Base-by-base conservation (phyloP, 139 green algal species). In the Chlamydomonas applanata region DNA sequence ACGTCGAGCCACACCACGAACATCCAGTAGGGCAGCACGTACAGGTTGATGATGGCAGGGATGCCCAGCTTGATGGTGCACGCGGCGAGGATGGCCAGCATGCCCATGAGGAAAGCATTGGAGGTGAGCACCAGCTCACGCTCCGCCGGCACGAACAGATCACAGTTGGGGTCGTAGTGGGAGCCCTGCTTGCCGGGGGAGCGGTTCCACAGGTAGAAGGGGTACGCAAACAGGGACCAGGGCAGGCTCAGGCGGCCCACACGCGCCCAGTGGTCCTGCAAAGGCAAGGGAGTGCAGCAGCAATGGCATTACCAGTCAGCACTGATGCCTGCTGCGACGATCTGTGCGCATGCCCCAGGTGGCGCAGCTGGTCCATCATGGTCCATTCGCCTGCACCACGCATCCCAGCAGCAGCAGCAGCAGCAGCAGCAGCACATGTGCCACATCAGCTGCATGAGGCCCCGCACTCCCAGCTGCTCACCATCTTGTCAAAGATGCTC, bases 1-100 rank as follows among this genome's bases (percentile, higher is more conserved):
- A 92, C 69, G 74, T 98, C 94, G 49, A 98, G 92, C 94, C 94
- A 98, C 54, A 96, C 67, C 33, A 98, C 94, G 75, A 90, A 89
- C 35, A 97, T 79, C 82, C 82, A 87, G 90, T 97, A 98, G 44
- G 94, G 94, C 62, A 98, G 59, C 7, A 96, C 74, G 87, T 98
- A 98, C 44, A 98, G 89, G 72, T 92, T 94, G 77, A 96, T 73
- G 80, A 98, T 94, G 29, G 80, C 76, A 24, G 91, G 46, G 32
- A 89, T 75, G 57, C 94, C 94, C 69, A 96, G 79, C 44, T 85
- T 83, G 44, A 87, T 61, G 32, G 91, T 93, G 82, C 75, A 82
- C 25, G 77, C 91, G 1, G 80, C 92, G 60, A 98, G 83, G 24
- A 98, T 59, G 22, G 79, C 94, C 24, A 96, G n/a, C 87, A 93